Conservation (phyloP, 2,329 filamentous ascomycete genomes). For the Cladophialophora chaetospira region DNA sequence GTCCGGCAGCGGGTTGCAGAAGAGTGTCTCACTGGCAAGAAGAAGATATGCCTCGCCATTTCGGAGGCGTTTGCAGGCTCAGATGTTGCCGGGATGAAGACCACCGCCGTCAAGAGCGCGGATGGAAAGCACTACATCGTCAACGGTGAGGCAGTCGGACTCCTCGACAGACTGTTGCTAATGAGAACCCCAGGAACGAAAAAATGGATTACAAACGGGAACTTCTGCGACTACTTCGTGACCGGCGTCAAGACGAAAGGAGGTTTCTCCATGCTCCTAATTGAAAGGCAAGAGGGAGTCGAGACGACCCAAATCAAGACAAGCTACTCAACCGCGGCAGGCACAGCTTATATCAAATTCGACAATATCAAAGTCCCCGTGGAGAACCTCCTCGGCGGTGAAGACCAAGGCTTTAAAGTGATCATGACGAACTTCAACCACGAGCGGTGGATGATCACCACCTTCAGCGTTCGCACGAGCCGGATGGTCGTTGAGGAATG, state of each 20-base stretch:
- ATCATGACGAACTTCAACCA: conserved; percentile 76
- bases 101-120: conserved; percentile 62
- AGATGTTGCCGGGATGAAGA: conserved; percentile 65
- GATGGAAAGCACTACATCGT: conserved; percentile 56
- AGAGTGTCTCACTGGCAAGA: conserved; percentile 65
- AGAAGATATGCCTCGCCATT: conserved; percentile 72
- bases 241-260: conserved; percentile 79
- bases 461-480: conserved; percentile 65
- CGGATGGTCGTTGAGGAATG: conserved; percentile 64
- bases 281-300: conserved; percentile 66
- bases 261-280: conserved; percentile 66
- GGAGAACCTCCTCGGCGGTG: conserved; percentile 68
- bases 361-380: conserved; percentile 72
- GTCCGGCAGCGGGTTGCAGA: conserved; percentile 68
- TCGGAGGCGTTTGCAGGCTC: conserved; percentile 68
- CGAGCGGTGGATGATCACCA: conserved; percentile 68
- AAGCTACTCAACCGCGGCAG: conserved; percentile 55
- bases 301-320: conserved; percentile 68
- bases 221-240: conserved; percentile 98
- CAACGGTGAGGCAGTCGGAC: conserved; percentile 69
- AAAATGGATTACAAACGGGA: conserved; percentile 99
- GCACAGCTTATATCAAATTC: conserved; percentile 73
- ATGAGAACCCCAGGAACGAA: conserved; percentile 70
- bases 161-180: conserved; percentile 39
- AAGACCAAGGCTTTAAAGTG: conserved; percentile 71